Conservation (phyloP, 257 asterid species). For the Leptodermis oblonga region DNA sequence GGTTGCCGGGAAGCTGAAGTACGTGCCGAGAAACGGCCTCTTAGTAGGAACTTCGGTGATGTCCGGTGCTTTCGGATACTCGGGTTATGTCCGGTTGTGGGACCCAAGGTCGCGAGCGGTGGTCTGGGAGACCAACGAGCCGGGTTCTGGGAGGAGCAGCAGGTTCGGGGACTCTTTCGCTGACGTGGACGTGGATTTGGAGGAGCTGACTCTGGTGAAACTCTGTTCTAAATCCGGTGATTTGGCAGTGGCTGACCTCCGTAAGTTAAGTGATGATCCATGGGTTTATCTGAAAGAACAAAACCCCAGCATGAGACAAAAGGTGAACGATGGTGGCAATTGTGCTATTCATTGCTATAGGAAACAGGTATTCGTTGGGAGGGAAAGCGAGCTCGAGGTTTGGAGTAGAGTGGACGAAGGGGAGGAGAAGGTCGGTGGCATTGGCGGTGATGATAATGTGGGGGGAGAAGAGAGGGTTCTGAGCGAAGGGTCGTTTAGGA, state of each 20-base stretch:
- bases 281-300: conserved; percentile 89
- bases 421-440: conserved; percentile 18
- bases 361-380: conserved; percentile 73
- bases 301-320: conserved; percentile 70
- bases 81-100: conserved; percentile 89
- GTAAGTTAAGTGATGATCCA: conserved; percentile 77
- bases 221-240: conserved; percentile 92
- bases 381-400: conserved; percentile 87
- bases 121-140: conserved; percentile 88
- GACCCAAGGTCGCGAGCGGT: conserved; percentile 62
- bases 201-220: conserved; percentile 56
- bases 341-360: conserved; percentile 58
- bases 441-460: conserved; percentile 14
- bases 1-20: conserved; percentile 64
- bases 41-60: conserved; percentile 64
- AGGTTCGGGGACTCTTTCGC: conserved; percentile 91
- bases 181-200: conserved; percentile 59
- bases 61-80: conserved; percentile 81
- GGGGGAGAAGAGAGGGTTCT: conserved; percentile 25
- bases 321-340: conserved; percentile 43
- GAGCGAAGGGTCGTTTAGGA: conserved; percentile 59
- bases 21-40: conserved; percentile 37
- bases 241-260: conserved; percentile 76
- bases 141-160: conserved; percentile 93
- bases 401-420: conserved; percentile 65